Base-by-base conservation (phyloP, 352 stramenopile genomes). In the Phytopythium aichiense region DNA sequence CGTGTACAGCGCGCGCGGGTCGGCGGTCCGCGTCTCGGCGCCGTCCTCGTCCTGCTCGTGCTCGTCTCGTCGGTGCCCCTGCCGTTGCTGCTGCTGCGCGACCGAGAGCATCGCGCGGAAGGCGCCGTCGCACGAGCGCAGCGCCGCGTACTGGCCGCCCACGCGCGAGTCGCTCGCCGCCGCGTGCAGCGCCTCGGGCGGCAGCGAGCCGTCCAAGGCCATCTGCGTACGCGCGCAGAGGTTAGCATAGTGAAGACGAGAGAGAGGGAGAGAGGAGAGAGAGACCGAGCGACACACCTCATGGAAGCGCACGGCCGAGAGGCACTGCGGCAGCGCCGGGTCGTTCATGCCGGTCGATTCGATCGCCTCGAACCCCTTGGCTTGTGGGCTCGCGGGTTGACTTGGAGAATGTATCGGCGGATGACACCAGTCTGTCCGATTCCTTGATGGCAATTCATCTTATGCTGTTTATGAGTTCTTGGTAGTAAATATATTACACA, bases 271-370 rank as follows among this genome's bases (percentile, higher is more conserved):
- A 18, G 59, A 2, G 16, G 51, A 61, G 60, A 75, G 46, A 42
- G 22, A 46, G 52, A 15, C 58, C 54, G 38, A 64, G 7, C 30
- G 61, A 20, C 25, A 56, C 55, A 92, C 83, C 77, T 89, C 73
- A 35, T 91, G 79, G 61, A 92, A 72, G 64, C 77, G 79, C 69
- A 89, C 49, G 56, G 70, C 81, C 30, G 76, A 68, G 31, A 84
- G 38, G 59, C 81, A 92, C 64, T 88, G 77, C 9, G 83, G 81
- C 59, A 87, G 76, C 46, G 57, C 69, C 40, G 67, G 58, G 40
- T 78, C 72, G 60, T 66, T 72, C 69, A 81, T 83, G 12, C 1
- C 35, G 12, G 35, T 15, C 35, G 35, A 1, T 40, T 1, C 28
- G 28, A 31, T 2, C 28, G 28, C 7, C 4, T 2, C 0, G 28